Evolutionary conservation across 495 filamentous ascomycete genomes (phyloP).

Genomic region (Viridothelium virens): DNA sequence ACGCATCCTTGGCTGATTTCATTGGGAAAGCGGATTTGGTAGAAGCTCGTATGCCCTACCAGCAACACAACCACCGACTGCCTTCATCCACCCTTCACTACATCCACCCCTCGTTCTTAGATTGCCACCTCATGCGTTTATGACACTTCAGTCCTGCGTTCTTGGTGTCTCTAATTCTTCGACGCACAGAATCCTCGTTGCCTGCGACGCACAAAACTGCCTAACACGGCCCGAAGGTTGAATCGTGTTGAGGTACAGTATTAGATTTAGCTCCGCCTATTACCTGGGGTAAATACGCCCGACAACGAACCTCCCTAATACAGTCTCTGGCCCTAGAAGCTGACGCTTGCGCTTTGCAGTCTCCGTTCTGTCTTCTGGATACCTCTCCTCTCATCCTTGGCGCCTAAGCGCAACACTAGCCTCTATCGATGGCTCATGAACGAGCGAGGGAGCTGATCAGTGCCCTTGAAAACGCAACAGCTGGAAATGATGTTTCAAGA

Average conservation of each 20-base stretch:
- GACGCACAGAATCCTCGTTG: background rate
- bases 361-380: background rate
- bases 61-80: background rate
- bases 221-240: background rate
- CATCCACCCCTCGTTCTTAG: background rate
- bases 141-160: background rate
- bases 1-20: background rate
- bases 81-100: background rate
- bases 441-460: slow-evolving; percentile 28
- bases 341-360: background rate
- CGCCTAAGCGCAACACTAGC: background rate
- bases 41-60: background rate
- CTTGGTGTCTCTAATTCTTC: background rate
- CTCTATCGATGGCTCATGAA: slow-evolving; percentile 28
- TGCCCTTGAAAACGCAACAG: slow-evolving; percentile 19
- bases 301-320: background rate
- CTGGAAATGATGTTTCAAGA: slow-evolving; percentile 47
- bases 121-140: background rate
- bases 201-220: background rate
- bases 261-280: background rate
- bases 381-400: slow-evolving; percentile 1
- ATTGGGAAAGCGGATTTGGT: background rate
- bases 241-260: background rate
- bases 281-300: slow-evolving; percentile 4
- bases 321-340: background rate